Base-by-base conservation (phyloP, 2,329 filamentous ascomycete genomes). In the Madurella mycetomatis region DNA sequence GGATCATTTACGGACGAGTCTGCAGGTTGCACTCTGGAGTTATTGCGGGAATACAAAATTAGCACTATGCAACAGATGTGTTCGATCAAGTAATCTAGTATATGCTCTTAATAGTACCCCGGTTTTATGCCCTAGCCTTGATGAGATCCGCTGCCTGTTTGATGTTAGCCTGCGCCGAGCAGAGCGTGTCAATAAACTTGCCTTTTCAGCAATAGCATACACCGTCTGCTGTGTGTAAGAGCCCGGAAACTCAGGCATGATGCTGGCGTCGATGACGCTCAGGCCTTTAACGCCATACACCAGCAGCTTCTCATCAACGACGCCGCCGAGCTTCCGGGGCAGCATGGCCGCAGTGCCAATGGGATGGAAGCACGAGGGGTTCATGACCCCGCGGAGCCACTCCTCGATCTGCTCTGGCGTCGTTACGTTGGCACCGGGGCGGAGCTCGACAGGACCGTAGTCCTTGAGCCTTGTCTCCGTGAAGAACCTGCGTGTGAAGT, bases 11-110 rank as follows among this genome's bases (percentile, higher is more conserved):
- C 62, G 31, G 73, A 77, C 52, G 68, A 70, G 52, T 72, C 73
- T 0, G 64, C 67, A 51, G 68, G 67, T n/a, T n/a, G n/a, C n/a
- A n/a, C n/a, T n/a, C n/a, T n/a, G n/a, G n/a, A n/a, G 53, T 80
- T 76, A 79, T 80, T 62, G 75, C 80, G 34, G 70, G 68, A 31
- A 61, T 77, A 49, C 66, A 83, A n/a, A n/a, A 84, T 53, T 76
- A 79, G 67, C 69, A 82, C 25, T 85, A 80, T 60, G 77, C 79
- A 15, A 80, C 77, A 2, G 82, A 85, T 69, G 81, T 85, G 13
- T 85, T 85, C 72, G 78, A 81, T 59, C n/a, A n/a, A n/a, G n/a
- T 81, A 69, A 47, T 25, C 25, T 7, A 7, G 4, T 25, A 25
- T 25, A 7, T 25, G 25, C 25, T 25, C 25, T 25, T 25, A 7